Conservation (phyloP, 805 yeast genomes). For the Gaillardinia entomophila region DNA sequence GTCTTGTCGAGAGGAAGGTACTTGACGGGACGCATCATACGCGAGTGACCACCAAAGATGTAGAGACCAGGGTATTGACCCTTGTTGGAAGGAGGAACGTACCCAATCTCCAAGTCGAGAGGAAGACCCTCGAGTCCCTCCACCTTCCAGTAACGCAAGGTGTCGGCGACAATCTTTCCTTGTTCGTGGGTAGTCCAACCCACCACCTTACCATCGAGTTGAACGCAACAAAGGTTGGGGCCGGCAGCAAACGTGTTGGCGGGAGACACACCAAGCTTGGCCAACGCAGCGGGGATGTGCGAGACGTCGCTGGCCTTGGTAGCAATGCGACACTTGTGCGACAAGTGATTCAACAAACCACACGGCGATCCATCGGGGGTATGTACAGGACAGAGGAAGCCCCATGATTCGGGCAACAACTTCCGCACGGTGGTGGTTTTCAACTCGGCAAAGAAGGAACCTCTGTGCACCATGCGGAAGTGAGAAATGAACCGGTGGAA, state of each 20-base stretch:
- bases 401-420: constrained; percentile 97
- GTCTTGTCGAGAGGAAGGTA: constrained; percentile 78
- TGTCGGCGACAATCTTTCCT: constrained; percentile 81
- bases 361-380: constrained; percentile 99
- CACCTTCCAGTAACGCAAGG: constrained; percentile 89
- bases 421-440: constrained; percentile 97
- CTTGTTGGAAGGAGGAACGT: constrained; percentile 90
- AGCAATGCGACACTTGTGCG: constrained; percentile 89
- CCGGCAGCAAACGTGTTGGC: constrained; percentile 82
- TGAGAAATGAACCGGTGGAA: constrained; percentile 97
- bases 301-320: constrained; percentile 73
- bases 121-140: constrained; percentile 78
- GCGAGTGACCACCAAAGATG: constrained; percentile 84
- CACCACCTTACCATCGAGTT: constrained; percentile 83
- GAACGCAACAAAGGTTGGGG: constrained; percentile 83
- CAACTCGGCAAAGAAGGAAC: constrained; percentile 96
- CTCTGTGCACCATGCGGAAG: constrained; percentile 99
- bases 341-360: constrained; percentile 93
- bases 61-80: constrained; percentile 98
- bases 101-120: constrained; percentile 83
- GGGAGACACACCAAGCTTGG: constrained; percentile 74
- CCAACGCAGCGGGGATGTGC: constrained; percentile 58
- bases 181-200: constrained; percentile 94
- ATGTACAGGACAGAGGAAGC: constrained; percentile 97
- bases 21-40: constrained; percentile 95